These are phyloP conservation scores for Sugiyamaella grinbergsii DNA, from an alignment of 1,139 yeast species.

Conservation along the genomic window DNA sequence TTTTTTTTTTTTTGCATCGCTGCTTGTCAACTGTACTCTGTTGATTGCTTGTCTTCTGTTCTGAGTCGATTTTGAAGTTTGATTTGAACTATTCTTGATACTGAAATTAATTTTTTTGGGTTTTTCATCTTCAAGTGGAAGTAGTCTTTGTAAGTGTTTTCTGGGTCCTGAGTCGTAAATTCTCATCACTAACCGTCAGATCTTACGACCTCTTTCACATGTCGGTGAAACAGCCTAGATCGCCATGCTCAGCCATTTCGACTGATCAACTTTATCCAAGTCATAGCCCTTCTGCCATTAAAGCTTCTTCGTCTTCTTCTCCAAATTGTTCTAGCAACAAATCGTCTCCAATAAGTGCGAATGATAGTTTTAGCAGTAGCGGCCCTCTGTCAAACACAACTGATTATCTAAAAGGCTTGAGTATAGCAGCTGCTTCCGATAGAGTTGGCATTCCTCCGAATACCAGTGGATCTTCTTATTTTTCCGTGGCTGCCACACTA, in stretches of 20 bases:
- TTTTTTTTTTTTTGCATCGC: no score
- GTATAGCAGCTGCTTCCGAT: neutral
- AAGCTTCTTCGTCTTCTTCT: neutral
- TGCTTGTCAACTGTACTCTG: no score
- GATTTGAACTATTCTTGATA: no score
- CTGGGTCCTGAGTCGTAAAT: neutral
- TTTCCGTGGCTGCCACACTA: neutral
- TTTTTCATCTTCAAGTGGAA: no score
- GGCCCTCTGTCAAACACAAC: slow-evolving; percentile 1
- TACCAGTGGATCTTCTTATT: neutral
- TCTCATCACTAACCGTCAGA: neutral
- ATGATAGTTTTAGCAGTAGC: no score
- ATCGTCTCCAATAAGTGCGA: neutral
- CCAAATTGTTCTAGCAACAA: slow-evolving; percentile 1
- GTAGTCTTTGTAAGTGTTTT: neutral
- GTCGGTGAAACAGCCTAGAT: slow-evolving; percentile 16
- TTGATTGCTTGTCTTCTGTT: no score
- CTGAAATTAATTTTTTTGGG: no score
- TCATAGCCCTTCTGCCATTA: slow-evolving; percentile 1
- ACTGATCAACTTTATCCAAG: slow-evolving; percentile 7
- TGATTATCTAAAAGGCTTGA: neutral
- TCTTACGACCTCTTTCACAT: neutral
- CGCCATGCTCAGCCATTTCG: slow-evolving; percentile 13
- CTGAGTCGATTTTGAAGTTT: no score
- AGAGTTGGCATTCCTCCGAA: neutral